These are phyloP conservation scores for Pyrenophora teres DNA, from an alignment of 2,329 filamentous ascomycete species.

Conservation along the genomic window DNA sequence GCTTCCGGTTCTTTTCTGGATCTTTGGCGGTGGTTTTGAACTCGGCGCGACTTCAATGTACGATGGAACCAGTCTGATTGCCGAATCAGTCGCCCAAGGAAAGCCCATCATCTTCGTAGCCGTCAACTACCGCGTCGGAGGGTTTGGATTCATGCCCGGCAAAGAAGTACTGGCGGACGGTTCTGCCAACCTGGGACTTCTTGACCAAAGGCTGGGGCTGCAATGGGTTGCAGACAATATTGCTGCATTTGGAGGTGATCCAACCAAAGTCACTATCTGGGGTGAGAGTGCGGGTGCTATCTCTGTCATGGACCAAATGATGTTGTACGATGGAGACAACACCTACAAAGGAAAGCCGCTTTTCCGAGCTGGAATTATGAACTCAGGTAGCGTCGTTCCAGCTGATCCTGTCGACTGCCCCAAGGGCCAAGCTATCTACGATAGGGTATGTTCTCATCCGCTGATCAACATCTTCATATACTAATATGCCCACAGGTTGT, in stretches of 20 bases:
- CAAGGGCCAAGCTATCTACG: slow-evolving; percentile 65
- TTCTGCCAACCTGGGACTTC: slow-evolving; percentile 70
- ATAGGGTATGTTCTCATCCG: slow-evolving; percentile 48
- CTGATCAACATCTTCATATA: slow-evolving; percentile 49
- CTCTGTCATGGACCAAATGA: slow-evolving; percentile 77
- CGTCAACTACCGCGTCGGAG: slow-evolving; percentile 77
- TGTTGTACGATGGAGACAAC: slow-evolving; percentile 72
- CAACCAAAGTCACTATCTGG: slow-evolving; percentile 78
- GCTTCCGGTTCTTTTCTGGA: slow-evolving; percentile 56
- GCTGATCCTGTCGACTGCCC: slow-evolving; percentile 62
- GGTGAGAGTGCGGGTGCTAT: slow-evolving; percentile 65
- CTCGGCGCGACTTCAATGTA: slow-evolving; percentile 48
- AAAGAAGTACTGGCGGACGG: slow-evolving; percentile 70
- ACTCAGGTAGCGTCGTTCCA: slow-evolving; percentile 47
- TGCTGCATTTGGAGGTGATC: slow-evolving; percentile 76
- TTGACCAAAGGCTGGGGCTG: slow-evolving; percentile 73
- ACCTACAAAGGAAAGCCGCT: slow-evolving; percentile 75
- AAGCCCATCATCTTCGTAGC: slow-evolving; percentile 76
- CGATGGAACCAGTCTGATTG: slow-evolving; percentile 48
- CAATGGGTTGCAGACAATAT: slow-evolving; percentile 82
- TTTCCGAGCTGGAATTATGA: slow-evolving; percentile 80
- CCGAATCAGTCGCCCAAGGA: slow-evolving; percentile 52
- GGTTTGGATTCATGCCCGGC: slow-evolving; percentile 75
- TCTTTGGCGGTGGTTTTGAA: slow-evolving; percentile 52
- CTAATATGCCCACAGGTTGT: slow-evolving; percentile 60